These are phyloP conservation scores for Solanum verrucosum DNA, from an alignment of 257 asterid species.

Conservation along the genomic window DNA sequence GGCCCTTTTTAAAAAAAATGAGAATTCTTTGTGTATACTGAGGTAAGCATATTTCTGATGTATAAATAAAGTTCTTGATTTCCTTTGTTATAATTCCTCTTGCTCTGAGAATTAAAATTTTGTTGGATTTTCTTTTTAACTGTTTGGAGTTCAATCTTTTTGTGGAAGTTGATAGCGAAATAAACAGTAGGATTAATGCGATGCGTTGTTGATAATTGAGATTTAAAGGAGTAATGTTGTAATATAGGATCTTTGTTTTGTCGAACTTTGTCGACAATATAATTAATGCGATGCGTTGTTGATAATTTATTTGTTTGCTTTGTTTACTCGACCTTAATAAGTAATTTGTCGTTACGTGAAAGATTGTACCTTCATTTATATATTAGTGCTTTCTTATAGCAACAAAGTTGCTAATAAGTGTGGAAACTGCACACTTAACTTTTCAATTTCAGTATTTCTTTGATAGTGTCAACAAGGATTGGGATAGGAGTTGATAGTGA, in stretches of 20 bases:
- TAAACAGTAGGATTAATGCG: background rate
- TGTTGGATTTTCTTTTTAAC: background rate
- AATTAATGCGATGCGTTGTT: background rate
- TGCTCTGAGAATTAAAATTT: background rate
- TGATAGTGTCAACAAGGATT: background rate
- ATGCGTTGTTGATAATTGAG: background rate
- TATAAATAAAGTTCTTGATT: background rate
- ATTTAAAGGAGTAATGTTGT: background rate
- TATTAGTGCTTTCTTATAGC: background rate
- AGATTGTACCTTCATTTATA: background rate
- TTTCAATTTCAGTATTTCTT: background rate
- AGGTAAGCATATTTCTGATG: background rate
- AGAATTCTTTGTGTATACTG: background rate
- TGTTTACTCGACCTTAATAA: background rate
- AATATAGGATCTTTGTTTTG: background rate
- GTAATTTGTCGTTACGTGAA: background rate
- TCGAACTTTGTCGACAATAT: background rate
- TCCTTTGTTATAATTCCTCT: background rate
- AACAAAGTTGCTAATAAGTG: background rate
- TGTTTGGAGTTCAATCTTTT: background rate
- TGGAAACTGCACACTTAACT: background rate
- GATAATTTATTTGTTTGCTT: background rate
- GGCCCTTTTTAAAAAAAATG: background rate
- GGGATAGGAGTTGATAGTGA: background rate
- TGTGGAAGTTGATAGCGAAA: background rate